Evolutionary conservation across 768 basidiomycete genomes (phyloP).

Genomic region (Crassisporium funariophilum): DNA sequence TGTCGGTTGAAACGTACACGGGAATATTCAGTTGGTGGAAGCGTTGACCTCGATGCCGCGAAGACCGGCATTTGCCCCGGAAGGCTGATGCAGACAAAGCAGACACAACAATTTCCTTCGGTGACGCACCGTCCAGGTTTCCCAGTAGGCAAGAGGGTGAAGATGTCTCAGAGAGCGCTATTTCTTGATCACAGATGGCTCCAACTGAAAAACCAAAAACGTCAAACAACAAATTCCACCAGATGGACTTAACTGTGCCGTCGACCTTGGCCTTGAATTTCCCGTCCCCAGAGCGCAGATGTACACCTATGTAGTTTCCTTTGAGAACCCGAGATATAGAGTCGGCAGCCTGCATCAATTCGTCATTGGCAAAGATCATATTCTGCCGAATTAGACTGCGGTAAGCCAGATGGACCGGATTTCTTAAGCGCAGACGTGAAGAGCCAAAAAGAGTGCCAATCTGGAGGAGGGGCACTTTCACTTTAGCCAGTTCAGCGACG

Average conservation of each 20-base stretch:
- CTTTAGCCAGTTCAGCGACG: conserved; percentile 42
- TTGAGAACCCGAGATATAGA: conserved; percentile 46
- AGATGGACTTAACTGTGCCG: conserved; percentile 48
- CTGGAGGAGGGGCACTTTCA: conserved; percentile 56
- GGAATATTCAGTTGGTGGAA: conserved; percentile 18
- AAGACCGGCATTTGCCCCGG: conserved; percentile 15
- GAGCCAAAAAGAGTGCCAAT: conserved; percentile 80
- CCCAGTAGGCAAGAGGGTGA: conserved; percentile 6
- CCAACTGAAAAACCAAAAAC: conserved; percentile 44
- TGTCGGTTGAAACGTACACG: conserved; percentile 27
- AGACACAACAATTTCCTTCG: conserved; percentile 25
- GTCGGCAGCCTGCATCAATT: conserved; percentile 44
- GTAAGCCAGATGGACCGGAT: conserved; percentile 38
- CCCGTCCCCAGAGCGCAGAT: conserved; percentile 73
- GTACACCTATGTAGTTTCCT: conserved; percentile 58
- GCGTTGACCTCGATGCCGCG: conserved; percentile 12
- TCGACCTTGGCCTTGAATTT: conserved; percentile 47
- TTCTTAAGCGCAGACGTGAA: conserved; percentile 58
- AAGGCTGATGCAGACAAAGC: conserved; percentile 12
- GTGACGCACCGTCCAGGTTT: conserved; percentile 8
- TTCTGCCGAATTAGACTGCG: conserved; percentile 49
- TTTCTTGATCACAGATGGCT: conserved; percentile 29
- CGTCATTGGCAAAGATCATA: conserved; percentile 60
- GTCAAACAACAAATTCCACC: conserved; percentile 57
- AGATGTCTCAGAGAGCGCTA: conserved; percentile 8